These are phyloP conservation scores for Boletus patriciae DNA, from an alignment of 768 basidiomycete species.

Conservation along the genomic window DNA sequence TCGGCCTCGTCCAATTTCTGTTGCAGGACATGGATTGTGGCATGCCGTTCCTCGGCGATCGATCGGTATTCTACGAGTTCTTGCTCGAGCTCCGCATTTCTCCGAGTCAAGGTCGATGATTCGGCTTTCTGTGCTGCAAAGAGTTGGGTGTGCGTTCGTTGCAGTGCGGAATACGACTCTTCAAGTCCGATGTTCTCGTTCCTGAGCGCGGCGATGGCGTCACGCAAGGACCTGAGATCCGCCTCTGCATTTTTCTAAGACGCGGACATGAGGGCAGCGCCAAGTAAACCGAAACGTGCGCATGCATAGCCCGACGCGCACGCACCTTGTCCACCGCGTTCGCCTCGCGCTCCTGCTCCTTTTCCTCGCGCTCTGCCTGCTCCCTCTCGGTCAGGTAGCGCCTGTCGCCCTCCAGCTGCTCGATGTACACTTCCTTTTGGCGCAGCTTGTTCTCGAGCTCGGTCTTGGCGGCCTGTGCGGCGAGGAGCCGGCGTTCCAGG, in stretches of 20 bases:
- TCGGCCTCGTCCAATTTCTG: slow-evolving; percentile 48
- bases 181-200: slow-evolving; percentile 63
- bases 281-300: background rate
- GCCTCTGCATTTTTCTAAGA: slow-evolving; percentile 48
- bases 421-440: slow-evolving; percentile 61
- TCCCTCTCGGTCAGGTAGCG: slow-evolving; percentile 69
- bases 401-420: slow-evolving; percentile 68
- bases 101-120: slow-evolving; percentile 47
- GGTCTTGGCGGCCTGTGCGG: slow-evolving; percentile 57
- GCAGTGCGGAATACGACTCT: slow-evolving; percentile 51
- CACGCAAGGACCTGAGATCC: slow-evolving; percentile 54
- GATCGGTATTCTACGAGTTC: slow-evolving; percentile 46
- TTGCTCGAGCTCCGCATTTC: slow-evolving; percentile 46
- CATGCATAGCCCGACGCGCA: slow-evolving; percentile 8
- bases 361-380: slow-evolving; percentile 65
- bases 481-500: slow-evolving; percentile 66
- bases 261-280: background rate
- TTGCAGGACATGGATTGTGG: slow-evolving; percentile 46
- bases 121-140: slow-evolving; percentile 52
- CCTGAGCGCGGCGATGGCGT: slow-evolving; percentile 46
- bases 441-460: slow-evolving; percentile 69
- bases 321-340: slow-evolving; percentile 62
- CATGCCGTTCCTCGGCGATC: slow-evolving; percentile 42
- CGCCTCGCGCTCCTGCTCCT: slow-evolving; percentile 53
- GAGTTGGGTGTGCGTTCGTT: slow-evolving; percentile 49